These are phyloP conservation scores for Fusarium stilboides DNA, from an alignment of 2,329 filamentous ascomycete species.

Conservation along the genomic window DNA sequence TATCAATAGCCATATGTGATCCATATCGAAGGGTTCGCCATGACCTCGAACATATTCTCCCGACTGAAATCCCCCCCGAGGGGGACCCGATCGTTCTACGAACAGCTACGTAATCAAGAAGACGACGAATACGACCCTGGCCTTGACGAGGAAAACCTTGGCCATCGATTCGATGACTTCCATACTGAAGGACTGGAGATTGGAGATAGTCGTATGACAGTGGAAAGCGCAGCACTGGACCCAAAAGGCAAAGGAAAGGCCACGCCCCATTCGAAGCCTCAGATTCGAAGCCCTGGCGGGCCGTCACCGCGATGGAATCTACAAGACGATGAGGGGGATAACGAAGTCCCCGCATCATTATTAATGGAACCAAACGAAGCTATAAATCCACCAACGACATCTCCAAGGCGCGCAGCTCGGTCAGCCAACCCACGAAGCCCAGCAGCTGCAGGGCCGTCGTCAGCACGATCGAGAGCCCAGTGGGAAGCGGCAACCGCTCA, in stretches of 20 bases:
- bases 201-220: slow-evolving; percentile 63
- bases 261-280: slow-evolving; percentile 15
- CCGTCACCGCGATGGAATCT: slow-evolving; percentile 47
- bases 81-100: slow-evolving; percentile 64
- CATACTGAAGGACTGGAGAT: slow-evolving; percentile 63
- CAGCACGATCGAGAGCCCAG: slow-evolving; percentile 63
- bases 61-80: slow-evolving; percentile 54
- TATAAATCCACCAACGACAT: slow-evolving; percentile 32
- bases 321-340: slow-evolving; percentile 67
- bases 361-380: slow-evolving; percentile 68
- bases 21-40: slow-evolving; percentile 45
- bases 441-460: slow-evolving; percentile 57
- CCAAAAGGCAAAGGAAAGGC: slow-evolving; percentile 38
- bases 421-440: slow-evolving; percentile 31
- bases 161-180: slow-evolving; percentile 65
- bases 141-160: slow-evolving; percentile 69
- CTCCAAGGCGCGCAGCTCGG: slow-evolving; percentile 37
- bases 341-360: slow-evolving; percentile 76
- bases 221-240: slow-evolving; percentile 55
- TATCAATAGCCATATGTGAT: slow-evolving; percentile 21
- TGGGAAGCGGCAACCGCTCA: slow-evolving; percentile 70
- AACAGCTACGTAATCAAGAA: slow-evolving; percentile 62
- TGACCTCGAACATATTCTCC: slow-evolving; percentile 66
- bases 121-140: slow-evolving; percentile 59
- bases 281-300: slow-evolving; percentile 35